phyloP scores from a whole-genome alignment of 768 basidiomycete species.

The Asterophora parasitica region DNA sequence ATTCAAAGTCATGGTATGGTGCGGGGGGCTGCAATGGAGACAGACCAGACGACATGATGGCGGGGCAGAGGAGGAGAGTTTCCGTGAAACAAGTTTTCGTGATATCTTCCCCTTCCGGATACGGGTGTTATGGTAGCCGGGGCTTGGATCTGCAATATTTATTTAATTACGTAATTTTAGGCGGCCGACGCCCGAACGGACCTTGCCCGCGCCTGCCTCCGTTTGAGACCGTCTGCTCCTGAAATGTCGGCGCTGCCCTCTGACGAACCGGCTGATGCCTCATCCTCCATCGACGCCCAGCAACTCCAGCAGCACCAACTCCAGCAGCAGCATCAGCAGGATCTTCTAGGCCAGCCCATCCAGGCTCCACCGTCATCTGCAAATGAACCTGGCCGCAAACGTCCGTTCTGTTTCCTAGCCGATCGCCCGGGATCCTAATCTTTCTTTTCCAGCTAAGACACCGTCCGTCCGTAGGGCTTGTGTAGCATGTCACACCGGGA shows the following conservation, averaged over 20 bases:
- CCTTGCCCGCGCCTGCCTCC: slow-evolving; percentile 20
- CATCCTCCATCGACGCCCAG: slow-evolving; percentile 56
- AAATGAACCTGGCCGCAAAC: slow-evolving; percentile 53
- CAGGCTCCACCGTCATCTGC: slow-evolving; percentile 21
- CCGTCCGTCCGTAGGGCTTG: slow-evolving; percentile 80
- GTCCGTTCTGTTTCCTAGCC: slow-evolving; percentile 35
- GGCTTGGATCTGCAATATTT: not conserved
- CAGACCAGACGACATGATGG: slow-evolving; percentile 22
- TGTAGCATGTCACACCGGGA: slow-evolving; percentile 76
- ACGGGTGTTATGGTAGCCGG: slow-evolving; percentile 9
- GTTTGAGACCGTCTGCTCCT: slow-evolving; percentile 36
- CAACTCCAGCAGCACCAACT: slow-evolving; percentile 52
- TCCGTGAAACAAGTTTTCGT: slow-evolving; percentile 2
- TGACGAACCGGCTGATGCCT: slow-evolving; percentile 56
- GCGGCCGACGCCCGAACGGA: slow-evolving; percentile 18
- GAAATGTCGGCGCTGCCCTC: slow-evolving; percentile 72
- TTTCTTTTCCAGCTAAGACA: slow-evolving; percentile 54
- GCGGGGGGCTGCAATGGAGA: slow-evolving; percentile 45
- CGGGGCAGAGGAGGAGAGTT: slow-evolving; percentile 14
- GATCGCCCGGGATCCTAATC: slow-evolving; percentile 17
- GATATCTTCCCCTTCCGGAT: not conserved
- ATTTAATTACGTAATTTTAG: slow-evolving; percentile 6
- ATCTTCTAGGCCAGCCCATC: slow-evolving; percentile 21
- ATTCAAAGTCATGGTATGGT: slow-evolving; percentile 67
- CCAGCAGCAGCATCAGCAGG: slow-evolving; percentile 30